phyloP scores from a whole-genome alignment of 306 rosid genomes.

The Parietaria judaica region DNA sequence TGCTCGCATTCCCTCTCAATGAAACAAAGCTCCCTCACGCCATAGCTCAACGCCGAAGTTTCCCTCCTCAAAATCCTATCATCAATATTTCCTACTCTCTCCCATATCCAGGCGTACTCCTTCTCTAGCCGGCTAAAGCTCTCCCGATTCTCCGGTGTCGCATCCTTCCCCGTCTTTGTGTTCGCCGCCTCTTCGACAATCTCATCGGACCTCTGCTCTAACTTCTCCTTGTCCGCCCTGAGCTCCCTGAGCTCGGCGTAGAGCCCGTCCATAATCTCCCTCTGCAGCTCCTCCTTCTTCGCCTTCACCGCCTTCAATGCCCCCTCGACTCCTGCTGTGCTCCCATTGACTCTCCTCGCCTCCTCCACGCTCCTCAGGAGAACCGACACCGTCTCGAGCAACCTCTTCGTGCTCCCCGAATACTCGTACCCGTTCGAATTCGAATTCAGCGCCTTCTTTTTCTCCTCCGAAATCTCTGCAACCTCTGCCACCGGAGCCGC shows the following conservation, averaged over 20 bases:
- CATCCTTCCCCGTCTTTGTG: constrained; percentile 33
- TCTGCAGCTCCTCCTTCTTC: constrained; percentile 45
- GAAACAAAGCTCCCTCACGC: constrained; percentile 65
- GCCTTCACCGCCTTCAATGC: constrained; percentile 47
- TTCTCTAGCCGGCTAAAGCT: constrained; percentile 42
- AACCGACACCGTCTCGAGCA: constrained; percentile 44
- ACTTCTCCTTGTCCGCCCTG: constrained; percentile 29
- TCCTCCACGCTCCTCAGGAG: constrained; percentile 44
- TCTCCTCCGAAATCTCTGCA: constrained; percentile 12
- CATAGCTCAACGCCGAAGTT: constrained; percentile 59
- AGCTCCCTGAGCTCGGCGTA: constrained; percentile 37
- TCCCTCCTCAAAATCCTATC: constrained; percentile 53
- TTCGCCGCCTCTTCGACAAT: constrained; percentile 33
- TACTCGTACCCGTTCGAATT: constrained; percentile 33
- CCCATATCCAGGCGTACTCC: constrained; percentile 50
- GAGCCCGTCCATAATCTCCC: constrained; percentile 38
- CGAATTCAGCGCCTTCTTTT: constrained; percentile 12
- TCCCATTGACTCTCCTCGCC: constrained; percentile 45
- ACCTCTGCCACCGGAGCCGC: constrained; percentile 32
- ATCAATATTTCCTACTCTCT: constrained; percentile 46
- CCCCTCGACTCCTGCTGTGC: constrained; percentile 26
- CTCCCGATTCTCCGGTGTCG: constrained; percentile 44
- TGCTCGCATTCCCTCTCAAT: constrained; percentile 79
- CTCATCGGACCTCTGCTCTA: constrained; percentile 36
- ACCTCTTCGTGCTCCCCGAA: constrained; percentile 34